phyloP scores from a whole-genome alignment of 78 protist genomes.

The Acrasis kona region DNA sequence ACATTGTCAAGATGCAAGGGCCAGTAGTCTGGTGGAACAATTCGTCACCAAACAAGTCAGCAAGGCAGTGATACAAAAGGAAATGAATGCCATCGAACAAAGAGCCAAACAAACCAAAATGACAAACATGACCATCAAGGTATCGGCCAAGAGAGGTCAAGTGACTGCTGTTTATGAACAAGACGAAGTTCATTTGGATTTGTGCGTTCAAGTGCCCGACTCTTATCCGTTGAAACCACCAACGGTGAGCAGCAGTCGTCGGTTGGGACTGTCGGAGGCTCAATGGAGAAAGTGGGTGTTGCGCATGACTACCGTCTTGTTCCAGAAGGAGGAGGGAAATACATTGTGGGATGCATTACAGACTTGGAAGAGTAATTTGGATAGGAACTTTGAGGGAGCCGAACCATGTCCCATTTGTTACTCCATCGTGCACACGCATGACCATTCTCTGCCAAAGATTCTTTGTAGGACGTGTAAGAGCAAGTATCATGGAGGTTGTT shows the following conservation, averaged over 20 bases:
- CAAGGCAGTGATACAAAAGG: too few species aligned
- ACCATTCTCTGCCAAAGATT: constrained; percentile 14
- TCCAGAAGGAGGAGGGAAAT: too few species aligned
- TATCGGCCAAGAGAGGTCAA: background rate
- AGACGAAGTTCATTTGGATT: background rate
- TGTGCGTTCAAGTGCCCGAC: background rate
- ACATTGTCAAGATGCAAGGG: background rate
- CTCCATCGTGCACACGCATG: constrained; percentile 1
- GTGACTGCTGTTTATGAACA: background rate
- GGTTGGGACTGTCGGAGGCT: background rate
- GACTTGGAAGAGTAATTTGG: constrained; percentile 5
- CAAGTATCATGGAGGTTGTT: constrained; percentile 15
- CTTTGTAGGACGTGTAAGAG: background rate
- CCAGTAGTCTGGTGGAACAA: background rate
- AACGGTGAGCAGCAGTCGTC: background rate
- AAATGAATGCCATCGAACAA: too few species aligned
- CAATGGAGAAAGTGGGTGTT: background rate
- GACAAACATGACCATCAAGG: background rate
- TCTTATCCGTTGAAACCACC: background rate
- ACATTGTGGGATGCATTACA: constrained; percentile 15
- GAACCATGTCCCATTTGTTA: constrained; percentile 31
- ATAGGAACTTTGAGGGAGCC: constrained; percentile 5
- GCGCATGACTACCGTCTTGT: background rate
- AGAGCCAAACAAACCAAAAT: too few species aligned
- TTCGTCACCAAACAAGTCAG: background rate